Evolutionary conservation across 2,329 filamentous ascomycete genomes (phyloP).

Genomic region (Xenoacremonium recifei): DNA sequence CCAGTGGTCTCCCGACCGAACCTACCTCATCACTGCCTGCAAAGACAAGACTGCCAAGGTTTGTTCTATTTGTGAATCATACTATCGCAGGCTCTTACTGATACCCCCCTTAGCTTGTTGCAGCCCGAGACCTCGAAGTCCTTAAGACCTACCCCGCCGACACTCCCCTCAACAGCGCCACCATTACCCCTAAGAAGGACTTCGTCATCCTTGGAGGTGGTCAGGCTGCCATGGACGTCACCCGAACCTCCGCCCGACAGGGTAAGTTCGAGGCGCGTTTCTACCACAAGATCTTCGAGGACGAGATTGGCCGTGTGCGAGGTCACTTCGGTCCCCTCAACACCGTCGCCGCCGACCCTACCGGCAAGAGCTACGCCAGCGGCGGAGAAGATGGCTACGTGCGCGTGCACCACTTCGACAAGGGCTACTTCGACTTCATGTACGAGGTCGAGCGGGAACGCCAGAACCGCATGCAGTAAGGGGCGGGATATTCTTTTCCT

Average conservation of each 20-base stretch:
- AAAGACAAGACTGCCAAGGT: conserved; percentile 98
- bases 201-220: conserved; percentile 97
- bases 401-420: conserved; percentile 97
- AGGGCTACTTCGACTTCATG: conserved; percentile 96
- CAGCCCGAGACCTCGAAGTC: conserved; percentile 81
- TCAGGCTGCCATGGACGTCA: conserved; percentile 98
- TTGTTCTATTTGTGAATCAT: conserved; percentile 19
- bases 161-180: conserved; percentile 93
- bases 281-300: conserved; percentile 99
- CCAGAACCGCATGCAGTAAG: conserved; percentile 44
- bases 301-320: conserved; percentile 95
- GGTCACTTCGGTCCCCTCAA: conserved; percentile 97
- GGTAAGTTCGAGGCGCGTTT: conserved; percentile 99
- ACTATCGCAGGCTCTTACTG: conserved; percentile 4
- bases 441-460: conserved; percentile 96
- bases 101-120: conserved; percentile 61
- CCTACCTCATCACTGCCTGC: conserved; percentile 96
- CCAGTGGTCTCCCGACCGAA: conserved; percentile 90
- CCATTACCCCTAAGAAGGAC: conserved; percentile 93
- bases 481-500: conserved; percentile 34
- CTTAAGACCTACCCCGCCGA: conserved; percentile 92
- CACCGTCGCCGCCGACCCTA: conserved; percentile 91
- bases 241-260: conserved; percentile 87
- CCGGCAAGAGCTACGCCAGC: conserved; percentile 88
- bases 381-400: conserved; percentile 99